Base-by-base conservation (phyloP, 1,284 basidiomycete genomes). In the Puccinia polysora region DNA sequence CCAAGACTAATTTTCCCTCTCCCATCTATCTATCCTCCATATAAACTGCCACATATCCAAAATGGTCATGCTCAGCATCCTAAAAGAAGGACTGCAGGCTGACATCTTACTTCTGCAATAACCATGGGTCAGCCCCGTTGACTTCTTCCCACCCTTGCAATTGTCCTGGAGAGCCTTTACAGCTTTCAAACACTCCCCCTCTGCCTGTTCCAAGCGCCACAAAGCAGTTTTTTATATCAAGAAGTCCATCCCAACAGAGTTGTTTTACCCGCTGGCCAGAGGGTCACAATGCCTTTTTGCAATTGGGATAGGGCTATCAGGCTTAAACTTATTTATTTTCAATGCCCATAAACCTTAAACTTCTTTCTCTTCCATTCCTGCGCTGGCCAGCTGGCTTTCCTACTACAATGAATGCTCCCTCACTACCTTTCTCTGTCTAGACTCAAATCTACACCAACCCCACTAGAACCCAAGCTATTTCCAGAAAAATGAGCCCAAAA, bases 1-100 rank as follows among this genome's bases (percentile, higher is more conserved):
- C 28, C 20, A 40, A 10, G 40, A 43, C 60, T 1, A 2, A 4
- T 6, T 18, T 14, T 18, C 59, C 2, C 4, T 18, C 7, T 28
- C 25, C 14, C 32, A 32, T n/a, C 38, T 55, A 23, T 65, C 64
- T 7, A 12, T 52, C n/a, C 50, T 65, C n/a, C 64, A 65, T n/a
- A 28, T 65, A 18, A 65, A 65, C n/a, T 65, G 64, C 36, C 64
- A 65, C 32, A 40, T 47, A 6, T 36, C 43, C 1, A 49, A 52
- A 65, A 28, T 1, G 4, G 28, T 65, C 25, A 65, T 47, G 4
- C 30, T 32, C 12, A 52, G 49, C 34, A 20, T 52, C 14, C 18
- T 65, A 10, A 65, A 49, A 14, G 30, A 36, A 8, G 18, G 23
- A 2, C 18, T 30, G 5, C 14, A 14, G n/a, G 34, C 25, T 23